Evolutionary conservation across 345 rosid genomes (phyloP).

Genomic region (Noccaea caerulescens): DNA sequence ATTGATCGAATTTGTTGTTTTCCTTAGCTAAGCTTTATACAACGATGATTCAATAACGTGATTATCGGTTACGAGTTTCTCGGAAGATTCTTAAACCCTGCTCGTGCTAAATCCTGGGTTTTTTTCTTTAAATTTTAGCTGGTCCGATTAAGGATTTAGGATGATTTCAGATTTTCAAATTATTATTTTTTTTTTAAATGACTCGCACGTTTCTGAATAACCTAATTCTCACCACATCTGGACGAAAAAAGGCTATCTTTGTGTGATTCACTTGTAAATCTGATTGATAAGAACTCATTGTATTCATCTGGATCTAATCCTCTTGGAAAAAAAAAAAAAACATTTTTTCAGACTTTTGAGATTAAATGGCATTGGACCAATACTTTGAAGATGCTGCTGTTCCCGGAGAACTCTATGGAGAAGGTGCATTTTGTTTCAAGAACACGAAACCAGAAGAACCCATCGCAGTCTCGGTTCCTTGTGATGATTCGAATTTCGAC

Average conservation of each 20-base stretch:
- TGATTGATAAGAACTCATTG: neutral
- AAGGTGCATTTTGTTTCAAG: constrained; percentile 41
- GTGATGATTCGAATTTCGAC: constrained; percentile 55
- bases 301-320: constrained; percentile 24
- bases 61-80: constrained; percentile 10
- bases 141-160: neutral
- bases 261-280: constrained; percentile 28
- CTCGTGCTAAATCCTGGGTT: neutral
- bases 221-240: constrained; percentile 34
- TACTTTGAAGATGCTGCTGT: constrained; percentile 44
- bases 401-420: constrained; percentile 44
- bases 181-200: neutral
- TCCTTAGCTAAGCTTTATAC: neutral
- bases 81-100: neutral
- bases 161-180: neutral
- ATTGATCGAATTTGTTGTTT: neutral
- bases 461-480: constrained; percentile 30
- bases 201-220: neutral
- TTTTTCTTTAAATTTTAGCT: neutral
- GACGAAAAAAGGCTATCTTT: neutral
- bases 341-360: constrained; percentile 33
- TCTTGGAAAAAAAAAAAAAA: neutral
- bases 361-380: constrained; percentile 44
- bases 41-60: neutral
- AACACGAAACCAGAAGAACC: constrained; percentile 38